Conservation (phyloP, 805 yeast species). For the Metschnikowia lochheadii region DNA sequence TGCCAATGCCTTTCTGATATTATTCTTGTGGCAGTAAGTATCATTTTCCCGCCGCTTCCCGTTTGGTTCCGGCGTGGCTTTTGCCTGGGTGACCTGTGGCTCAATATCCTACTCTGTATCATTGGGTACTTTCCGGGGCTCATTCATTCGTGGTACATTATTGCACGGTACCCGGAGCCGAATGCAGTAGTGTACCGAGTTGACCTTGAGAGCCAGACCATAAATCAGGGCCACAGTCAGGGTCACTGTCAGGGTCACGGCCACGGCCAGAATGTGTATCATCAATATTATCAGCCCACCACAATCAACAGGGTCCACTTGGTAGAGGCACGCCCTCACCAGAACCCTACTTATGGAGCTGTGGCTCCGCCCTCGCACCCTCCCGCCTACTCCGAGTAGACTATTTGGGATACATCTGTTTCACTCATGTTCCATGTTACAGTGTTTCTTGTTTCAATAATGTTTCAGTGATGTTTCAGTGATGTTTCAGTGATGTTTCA, state of each 20-base stretch:
- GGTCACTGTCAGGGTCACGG: background rate
- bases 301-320: constrained; percentile 6
- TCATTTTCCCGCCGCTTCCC: constrained; percentile 71
- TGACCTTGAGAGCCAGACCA: constrained; percentile 37
- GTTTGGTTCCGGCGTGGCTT: constrained; percentile 64
- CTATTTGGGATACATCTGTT: background rate
- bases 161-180: constrained; percentile 41
- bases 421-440: too few species aligned
- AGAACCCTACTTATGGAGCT: constrained; percentile 26
- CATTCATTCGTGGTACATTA: constrained; percentile 47
- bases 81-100: constrained; percentile 48
- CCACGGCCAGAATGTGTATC: constrained; percentile 17
- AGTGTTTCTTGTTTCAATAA: too few species aligned
- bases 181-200: constrained; percentile 8
- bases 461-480: too few species aligned
- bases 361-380: constrained; percentile 7
- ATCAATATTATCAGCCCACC: constrained; percentile 11
- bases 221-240: constrained; percentile 17
- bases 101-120: constrained; percentile 40
- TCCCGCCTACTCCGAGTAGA: background rate
- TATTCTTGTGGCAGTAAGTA: constrained; percentile 54
- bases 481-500: too few species aligned
- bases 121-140: constrained; percentile 51
- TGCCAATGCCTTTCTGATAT: constrained; percentile 44
- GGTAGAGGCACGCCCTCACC: constrained; percentile 7